Evolutionary conservation across 1,139 yeast species (phyloP).

Genomic region (Wickerhamomyces sp.): DNA sequence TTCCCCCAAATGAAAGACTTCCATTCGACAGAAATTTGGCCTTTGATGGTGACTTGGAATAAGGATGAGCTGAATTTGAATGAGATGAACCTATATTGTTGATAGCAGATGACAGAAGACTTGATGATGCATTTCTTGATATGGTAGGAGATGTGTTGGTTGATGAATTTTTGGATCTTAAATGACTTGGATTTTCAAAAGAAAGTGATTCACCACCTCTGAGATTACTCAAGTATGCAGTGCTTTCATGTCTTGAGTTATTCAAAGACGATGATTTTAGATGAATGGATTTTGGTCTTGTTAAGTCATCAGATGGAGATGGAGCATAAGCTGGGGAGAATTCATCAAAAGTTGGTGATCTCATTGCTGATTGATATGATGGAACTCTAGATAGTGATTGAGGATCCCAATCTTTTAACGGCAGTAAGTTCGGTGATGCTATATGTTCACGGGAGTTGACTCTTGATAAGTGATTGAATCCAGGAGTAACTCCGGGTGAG

Average conservation of each 20-base stretch:
- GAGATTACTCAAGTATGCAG: constrained; percentile 17
- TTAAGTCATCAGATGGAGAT: constrained; percentile 26
- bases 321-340: constrained; percentile 59
- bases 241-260: constrained; percentile 23
- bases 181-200: constrained; percentile 1
- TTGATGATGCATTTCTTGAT: constrained; percentile 18
- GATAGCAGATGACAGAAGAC: constrained; percentile 1
- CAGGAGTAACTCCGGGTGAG: constrained; percentile 48
- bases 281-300: constrained; percentile 23
- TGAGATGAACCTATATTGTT: neutral
- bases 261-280: constrained; percentile 21
- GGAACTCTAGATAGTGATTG: constrained; percentile 65
- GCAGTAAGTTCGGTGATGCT: neutral
- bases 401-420: constrained; percentile 35
- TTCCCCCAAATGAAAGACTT: constrained; percentile 10
- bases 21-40: constrained; percentile 7
- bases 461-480: constrained; percentile 52
- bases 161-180: constrained; percentile 11
- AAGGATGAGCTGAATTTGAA: neutral
- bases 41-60: constrained; percentile 11
- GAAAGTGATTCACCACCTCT: constrained; percentile 14
- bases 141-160: constrained; percentile 15
- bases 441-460: constrained; percentile 37
- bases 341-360: constrained; percentile 40
- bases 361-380: constrained; percentile 73